Percentiles rank a stretch among this genome's conserved stretches.
phyloP scores from a whole-genome alignment of 2,329 filamentous ascomycete species.

The Neodidymelliopsis sp. region DNA sequence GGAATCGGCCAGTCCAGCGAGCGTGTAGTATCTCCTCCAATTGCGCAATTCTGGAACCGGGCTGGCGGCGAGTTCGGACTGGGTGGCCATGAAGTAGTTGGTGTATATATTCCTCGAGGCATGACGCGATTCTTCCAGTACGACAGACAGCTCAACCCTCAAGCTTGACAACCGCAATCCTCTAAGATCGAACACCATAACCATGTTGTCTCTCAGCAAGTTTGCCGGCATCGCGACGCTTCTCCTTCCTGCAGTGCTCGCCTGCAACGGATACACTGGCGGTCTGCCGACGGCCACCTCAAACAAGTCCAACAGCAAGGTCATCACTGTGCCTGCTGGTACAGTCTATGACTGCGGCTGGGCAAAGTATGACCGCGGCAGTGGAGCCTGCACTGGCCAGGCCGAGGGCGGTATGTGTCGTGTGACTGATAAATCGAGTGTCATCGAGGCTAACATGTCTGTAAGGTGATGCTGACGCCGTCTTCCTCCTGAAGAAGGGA shows the following conservation, averaged over 20 bases:
- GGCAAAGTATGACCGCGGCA: conserved; percentile 27
- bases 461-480: conserved; percentile 50
- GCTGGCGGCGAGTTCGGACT: background rate
- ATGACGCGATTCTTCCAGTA: background rate
- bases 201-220: conserved; percentile 12
- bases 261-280: conserved; percentile 26
- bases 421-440: background rate
- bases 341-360: conserved; percentile 24
- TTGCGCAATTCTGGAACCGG: background rate
- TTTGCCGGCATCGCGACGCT: conserved; percentile 18
- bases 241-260: conserved; percentile 21
- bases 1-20: conserved; percentile 3
- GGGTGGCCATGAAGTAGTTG: background rate
- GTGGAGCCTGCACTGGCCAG: conserved; percentile 25
- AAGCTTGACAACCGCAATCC: background rate
- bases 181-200: background rate
- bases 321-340: conserved; percentile 25
- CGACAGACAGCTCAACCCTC: too few species aligned
- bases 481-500: conserved; percentile 59
- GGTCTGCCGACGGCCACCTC: conserved; percentile 22
- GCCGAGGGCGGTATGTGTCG: conserved; percentile 20
- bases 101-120: background rate
- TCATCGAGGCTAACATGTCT: background rate
- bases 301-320: conserved; percentile 26
- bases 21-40: conserved; percentile 8